Evolutionary conservation across 352 stramenopile species (phyloP).

Genomic region (Pythium rishiriense): DNA sequence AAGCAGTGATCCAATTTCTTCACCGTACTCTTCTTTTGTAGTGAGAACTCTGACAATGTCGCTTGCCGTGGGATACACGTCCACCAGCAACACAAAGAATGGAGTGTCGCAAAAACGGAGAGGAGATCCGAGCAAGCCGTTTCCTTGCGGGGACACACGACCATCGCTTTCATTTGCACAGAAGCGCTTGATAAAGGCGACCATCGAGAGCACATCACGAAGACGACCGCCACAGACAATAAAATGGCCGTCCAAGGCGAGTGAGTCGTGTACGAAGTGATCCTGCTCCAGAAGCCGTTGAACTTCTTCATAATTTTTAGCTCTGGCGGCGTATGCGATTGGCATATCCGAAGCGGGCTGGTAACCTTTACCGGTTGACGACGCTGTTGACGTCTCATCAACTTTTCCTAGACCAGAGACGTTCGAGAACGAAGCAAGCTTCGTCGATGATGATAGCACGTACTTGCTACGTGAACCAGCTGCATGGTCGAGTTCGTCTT

Average conservation of each 20-base stretch:
- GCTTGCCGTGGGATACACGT: conserved; percentile 19
- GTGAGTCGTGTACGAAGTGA: conserved; percentile 15
- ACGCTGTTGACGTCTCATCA: conserved; percentile 8
- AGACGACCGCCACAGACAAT: conserved; percentile 28
- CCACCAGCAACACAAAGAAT: conserved; percentile 28
- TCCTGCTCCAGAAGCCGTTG: conserved; percentile 11
- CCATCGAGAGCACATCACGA: conserved; percentile 23
- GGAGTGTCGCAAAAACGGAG: conserved; percentile 4
- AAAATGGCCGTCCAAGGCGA: conserved; percentile 22
- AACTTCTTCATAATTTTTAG: conserved; percentile 1
- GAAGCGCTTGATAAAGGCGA: conserved; percentile 23
- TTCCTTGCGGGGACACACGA: not conserved
- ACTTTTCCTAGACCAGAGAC: conserved; percentile 19
- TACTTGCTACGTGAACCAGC: not conserved
- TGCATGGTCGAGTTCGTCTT: not conserved
- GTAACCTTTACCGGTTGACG: not conserved
- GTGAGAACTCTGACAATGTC: conserved; percentile 20
- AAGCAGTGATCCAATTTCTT: conserved; percentile 16
- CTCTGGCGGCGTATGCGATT: conserved; percentile 8
- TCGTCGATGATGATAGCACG: not conserved
- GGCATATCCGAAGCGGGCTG: not conserved
- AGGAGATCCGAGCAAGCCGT: not conserved
- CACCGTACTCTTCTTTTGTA: conserved; percentile 24
- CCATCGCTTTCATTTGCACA: conserved; percentile 1
- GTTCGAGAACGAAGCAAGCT: conserved; percentile 8